Evolutionary conservation across 2,329 filamentous ascomycete genomes (phyloP), one percentile per base, ranked within the genome.

Genomic region (Colletotrichum plurivorum): DNA sequence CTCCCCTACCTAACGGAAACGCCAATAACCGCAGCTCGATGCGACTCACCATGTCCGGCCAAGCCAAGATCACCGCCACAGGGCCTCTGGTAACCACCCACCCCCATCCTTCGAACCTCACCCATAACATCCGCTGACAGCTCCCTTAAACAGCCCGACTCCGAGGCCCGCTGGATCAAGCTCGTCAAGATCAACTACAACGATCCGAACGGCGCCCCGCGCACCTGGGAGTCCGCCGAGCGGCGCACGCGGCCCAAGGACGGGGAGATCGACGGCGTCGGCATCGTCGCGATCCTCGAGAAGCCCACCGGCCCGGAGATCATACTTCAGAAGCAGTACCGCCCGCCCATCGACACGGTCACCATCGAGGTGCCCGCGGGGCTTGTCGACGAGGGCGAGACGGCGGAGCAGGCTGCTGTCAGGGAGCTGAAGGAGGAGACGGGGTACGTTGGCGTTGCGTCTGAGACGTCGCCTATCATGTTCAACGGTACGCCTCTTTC

Each of bases 161-260:
- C 75, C 12, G 87, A 91, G 66, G 88, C 89, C 20, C 83, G 82
- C 73, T 91, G 89, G 89, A 87, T 86, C 39, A 88, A 85, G 73
- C 82, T 91, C 7, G 82, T 88, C 72, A 86, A 88, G 88, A 86
- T 89, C 71, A 87, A 84, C 41, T 94, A 94, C 77, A 82, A 83
- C 63, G 92, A 94, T 75, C 87, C 89, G 20, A 83, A 85, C 41
- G 89, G 88, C 72, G 81, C 82, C 16, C 78, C 82, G 1, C 85
- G 92, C 60, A 88, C 86, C 36, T 94, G 92, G 92, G 92, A 94
- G 76, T 92, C 90, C 1, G 90, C 90, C 16, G 90, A 93, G 78
- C 88, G 92, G n/a, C 85, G 85, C 36, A 94, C 92, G 0, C 87
- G 92, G 4, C 90, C 91, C 13, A 81, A 83, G 63, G 83, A 79